Percentiles rank a stretch among this genome's conserved stretches.
These are phyloP conservation scores for Penium margaritaceum DNA, from an alignment of 139 green algal species.

Conservation along the genomic window DNA sequence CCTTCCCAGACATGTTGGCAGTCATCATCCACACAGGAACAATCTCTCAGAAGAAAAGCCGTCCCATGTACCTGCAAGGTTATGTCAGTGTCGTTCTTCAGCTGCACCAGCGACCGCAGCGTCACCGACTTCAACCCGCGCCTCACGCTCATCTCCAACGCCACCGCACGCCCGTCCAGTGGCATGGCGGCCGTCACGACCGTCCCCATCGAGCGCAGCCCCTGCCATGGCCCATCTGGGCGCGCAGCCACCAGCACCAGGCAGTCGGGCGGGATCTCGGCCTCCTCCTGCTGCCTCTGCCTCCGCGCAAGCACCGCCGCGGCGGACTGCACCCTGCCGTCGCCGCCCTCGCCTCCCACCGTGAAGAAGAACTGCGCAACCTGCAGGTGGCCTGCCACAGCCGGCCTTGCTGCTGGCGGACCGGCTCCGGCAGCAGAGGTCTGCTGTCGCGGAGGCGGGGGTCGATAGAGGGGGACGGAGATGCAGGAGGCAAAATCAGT, in stretches of 20 bases:
- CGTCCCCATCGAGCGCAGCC: conserved; percentile 5
- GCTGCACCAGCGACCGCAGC: conserved; percentile 63
- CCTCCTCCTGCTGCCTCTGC: not conserved
- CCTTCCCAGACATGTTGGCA: too few relatives aligned
- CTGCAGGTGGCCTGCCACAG: not conserved
- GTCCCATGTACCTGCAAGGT: too few relatives aligned
- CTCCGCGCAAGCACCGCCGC: conserved; percentile 1
- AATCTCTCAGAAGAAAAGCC: too few relatives aligned
- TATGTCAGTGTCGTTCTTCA: conserved; percentile 63
- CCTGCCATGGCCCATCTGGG: conserved; percentile 29
- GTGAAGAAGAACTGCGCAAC: conserved; percentile 14
- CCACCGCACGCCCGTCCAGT: conserved; percentile 17
- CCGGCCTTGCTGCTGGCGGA: too few relatives aligned
- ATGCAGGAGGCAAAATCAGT: too few relatives aligned
- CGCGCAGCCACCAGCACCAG: conserved; percentile 51
- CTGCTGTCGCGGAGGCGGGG: not conserved
- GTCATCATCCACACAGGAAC: too few relatives aligned
- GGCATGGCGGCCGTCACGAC: conserved; percentile 11
- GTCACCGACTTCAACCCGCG: conserved; percentile 53
- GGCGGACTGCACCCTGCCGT: not conserved
- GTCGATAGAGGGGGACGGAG: not conserved
- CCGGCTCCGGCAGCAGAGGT: too few relatives aligned
- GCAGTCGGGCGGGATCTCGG: not conserved
- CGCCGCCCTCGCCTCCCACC: not conserved
- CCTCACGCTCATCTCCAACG: conserved; percentile 38